phyloP scores from a whole-genome alignment of 148 eudicot species.

The Limonium bicolor region DNA sequence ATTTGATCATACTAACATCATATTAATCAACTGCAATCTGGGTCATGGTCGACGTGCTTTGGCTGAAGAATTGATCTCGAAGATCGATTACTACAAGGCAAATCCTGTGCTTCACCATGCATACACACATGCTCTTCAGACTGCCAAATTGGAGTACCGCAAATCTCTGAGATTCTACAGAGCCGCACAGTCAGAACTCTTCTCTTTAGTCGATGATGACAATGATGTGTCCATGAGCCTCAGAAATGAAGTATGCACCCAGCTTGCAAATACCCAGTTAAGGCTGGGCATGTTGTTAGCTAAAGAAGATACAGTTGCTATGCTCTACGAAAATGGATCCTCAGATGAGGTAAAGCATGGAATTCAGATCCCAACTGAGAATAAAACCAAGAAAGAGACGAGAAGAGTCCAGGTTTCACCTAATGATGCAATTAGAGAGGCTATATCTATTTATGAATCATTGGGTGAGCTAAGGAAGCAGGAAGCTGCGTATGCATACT shows the following conservation, averaged over 20 bases:
- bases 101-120: conserved; percentile 34
- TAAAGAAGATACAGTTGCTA: conserved; percentile 63
- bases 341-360: conserved; percentile 17
- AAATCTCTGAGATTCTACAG: conserved; percentile 59
- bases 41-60: conserved; percentile 90
- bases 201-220: conserved; percentile 16
- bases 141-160: conserved; percentile 58
- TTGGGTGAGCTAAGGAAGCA: conserved; percentile 78
- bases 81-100: conserved; percentile 38
- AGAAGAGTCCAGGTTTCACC: conserved; percentile 69
- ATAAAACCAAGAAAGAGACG: conserved; percentile 30
- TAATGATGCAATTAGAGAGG: conserved; percentile 86
- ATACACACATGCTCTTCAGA: conserved; percentile 44
- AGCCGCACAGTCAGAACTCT: conserved; percentile 67
- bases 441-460: conserved; percentile 66
- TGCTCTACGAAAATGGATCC: conserved; percentile 36
- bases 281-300: conserved; percentile 88
- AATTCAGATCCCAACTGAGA: conserved; percentile 9
- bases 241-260: conserved; percentile 68
- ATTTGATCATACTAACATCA: conserved; percentile 64
- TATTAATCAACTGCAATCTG: conserved; percentile 74
- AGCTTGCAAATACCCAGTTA: conserved; percentile 82
- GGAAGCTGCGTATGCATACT: conserved; percentile 92
- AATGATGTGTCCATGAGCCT: conserved; percentile 25
- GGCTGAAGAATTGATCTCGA: conserved; percentile 66